phyloP scores from a whole-genome alignment of 1,284 basidiomycete genomes.

The Sanghuangporus baumii region DNA sequence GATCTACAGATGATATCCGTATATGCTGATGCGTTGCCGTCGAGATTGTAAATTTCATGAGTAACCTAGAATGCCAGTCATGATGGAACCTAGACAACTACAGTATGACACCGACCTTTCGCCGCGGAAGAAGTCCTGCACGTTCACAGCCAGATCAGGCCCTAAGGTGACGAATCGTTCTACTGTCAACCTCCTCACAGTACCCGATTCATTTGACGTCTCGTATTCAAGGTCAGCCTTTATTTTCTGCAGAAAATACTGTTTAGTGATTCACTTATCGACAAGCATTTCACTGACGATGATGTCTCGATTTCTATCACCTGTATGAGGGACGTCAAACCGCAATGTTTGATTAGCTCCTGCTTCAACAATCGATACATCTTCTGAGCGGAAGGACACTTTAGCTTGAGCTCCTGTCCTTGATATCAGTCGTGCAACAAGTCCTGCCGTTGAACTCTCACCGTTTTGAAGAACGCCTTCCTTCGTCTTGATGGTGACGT shows the following conservation, averaged over 20 bases:
- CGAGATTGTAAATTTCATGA: constrained; percentile 77
- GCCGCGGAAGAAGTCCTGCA: constrained; percentile 82
- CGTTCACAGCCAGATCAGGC: constrained; percentile 77
- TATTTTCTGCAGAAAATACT: constrained; percentile 46
- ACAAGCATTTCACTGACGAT: background rate
- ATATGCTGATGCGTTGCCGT: constrained; percentile 67
- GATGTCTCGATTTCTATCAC: background rate
- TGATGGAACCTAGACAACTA: background rate
- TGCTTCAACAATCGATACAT: background rate
- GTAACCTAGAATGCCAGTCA: constrained; percentile 42
- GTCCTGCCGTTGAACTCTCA: background rate
- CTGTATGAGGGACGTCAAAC: constrained; percentile 9
- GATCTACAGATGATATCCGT: constrained; percentile 52
- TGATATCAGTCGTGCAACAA: background rate
- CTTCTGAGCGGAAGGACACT: background rate
- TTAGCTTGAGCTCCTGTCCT: background rate
- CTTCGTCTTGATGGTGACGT: constrained; percentile 25
- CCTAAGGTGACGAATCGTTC: constrained; percentile 53
- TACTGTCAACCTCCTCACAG: constrained; percentile 46
- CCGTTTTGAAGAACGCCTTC: background rate
- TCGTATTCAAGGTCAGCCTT: constrained; percentile 54
- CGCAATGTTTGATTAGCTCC: background rate
- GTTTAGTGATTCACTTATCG: background rate
- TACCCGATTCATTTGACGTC: constrained; percentile 45
- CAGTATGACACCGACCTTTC: constrained; percentile 38